These are phyloP conservation scores for Tolypocladium tundrense DNA, from an alignment of 2,329 filamentous ascomycete genomes.

Conservation along the genomic window DNA sequence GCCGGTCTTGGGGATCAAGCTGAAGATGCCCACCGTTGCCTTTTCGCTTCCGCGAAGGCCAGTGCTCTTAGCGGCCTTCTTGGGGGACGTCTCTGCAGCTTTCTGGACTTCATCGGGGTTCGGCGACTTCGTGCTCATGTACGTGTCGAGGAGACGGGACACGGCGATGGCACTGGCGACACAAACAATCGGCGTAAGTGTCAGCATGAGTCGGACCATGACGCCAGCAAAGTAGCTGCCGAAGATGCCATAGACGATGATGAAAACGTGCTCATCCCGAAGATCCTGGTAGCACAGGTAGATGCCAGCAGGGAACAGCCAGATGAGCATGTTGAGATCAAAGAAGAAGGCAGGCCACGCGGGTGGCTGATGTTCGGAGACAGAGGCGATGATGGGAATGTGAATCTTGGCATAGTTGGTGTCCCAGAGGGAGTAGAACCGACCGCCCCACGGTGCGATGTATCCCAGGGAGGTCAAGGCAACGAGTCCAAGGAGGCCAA, in stretches of 20 bases:
- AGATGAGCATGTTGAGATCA: constrained; percentile 95
- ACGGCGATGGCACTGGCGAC: constrained; percentile 83
- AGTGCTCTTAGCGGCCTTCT: constrained; percentile 39
- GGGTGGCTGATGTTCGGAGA: constrained; percentile 97
- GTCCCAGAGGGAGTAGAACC: constrained; percentile 99
- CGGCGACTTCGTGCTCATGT: constrained; percentile 59
- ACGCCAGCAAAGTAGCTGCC: constrained; percentile 98
- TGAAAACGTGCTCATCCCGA: constrained; percentile 92
- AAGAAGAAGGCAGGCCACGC: constrained; percentile 99
- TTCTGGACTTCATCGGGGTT: constrained; percentile 35
- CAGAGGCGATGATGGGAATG: constrained; percentile 98
- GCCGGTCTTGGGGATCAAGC: constrained; percentile 65
- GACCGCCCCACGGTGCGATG: constrained; percentile 94
- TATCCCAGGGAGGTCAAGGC: constrained; percentile 82
- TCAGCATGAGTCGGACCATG: constrained; percentile 99
- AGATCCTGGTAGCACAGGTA: constrained; percentile 96
- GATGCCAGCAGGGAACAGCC: constrained; percentile 96
- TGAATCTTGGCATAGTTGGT: constrained; percentile 98
- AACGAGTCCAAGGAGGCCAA: constrained; percentile 67
- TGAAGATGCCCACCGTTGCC: constrained; percentile 77
- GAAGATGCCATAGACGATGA: constrained; percentile 94
- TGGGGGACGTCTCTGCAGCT: constrained; percentile 40
- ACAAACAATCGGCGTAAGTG: constrained; percentile 90
- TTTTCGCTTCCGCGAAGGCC: constrained; percentile 61
- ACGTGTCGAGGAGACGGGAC: constrained; percentile 82